These are phyloP conservation scores for Ustilago loliicola DNA, from an alignment of 1,284 basidiomycete species.

Conservation along the genomic window DNA sequence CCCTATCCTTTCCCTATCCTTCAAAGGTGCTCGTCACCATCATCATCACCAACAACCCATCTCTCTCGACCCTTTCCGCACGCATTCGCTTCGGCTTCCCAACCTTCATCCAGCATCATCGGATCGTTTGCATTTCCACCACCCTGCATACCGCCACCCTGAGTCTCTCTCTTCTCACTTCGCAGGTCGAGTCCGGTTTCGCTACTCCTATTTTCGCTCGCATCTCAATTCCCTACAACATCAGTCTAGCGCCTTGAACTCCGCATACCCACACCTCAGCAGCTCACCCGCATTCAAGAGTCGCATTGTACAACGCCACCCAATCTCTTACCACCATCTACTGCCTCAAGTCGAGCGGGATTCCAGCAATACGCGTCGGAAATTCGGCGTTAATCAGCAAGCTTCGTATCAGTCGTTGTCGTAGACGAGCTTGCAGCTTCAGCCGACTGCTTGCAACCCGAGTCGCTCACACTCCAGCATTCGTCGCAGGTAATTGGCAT, in stretches of 20 bases:
- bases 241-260: not conserved
- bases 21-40: slow-evolving; percentile 21
- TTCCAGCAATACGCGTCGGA: not conserved
- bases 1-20: not conserved
- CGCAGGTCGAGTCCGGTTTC: slow-evolving; percentile 36
- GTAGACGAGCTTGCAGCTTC: not conserved
- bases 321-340: not conserved
- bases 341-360: not conserved
- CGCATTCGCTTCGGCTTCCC: not conserved
- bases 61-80: not conserved
- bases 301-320: not conserved
- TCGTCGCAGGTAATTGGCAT: not conserved
- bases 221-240: not conserved
- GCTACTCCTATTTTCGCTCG: slow-evolving; percentile 16
- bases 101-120: not conserved
- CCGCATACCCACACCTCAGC: not conserved
- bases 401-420: not conserved
- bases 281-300: not conserved
- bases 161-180: not conserved
- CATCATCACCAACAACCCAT: not conserved
- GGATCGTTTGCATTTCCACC: not conserved
- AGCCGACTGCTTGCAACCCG: not conserved
- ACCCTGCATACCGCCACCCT: slow-evolving; percentile 1
- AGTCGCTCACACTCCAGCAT: not conserved
- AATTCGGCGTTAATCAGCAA: slow-evolving; percentile 2